These are phyloP conservation scores for Teratosphaeria epicoccoides DNA, from an alignment of 2,329 filamentous ascomycete genomes.

Conservation along the genomic window DNA sequence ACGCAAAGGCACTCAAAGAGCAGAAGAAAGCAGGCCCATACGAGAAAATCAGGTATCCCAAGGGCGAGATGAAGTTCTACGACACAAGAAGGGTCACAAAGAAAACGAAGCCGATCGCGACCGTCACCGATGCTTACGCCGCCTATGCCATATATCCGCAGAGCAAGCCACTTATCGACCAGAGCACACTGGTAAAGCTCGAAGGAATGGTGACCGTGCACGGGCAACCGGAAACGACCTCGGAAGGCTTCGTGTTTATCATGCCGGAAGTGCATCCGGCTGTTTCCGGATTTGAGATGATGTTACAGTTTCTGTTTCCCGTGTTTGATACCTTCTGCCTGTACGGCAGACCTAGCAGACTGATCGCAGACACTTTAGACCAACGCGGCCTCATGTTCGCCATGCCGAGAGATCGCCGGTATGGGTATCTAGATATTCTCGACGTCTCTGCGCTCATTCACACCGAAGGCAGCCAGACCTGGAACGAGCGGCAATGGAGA, in stretches of 20 bases:
- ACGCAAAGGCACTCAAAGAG: constrained; percentile 70
- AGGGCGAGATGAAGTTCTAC: constrained; percentile 90
- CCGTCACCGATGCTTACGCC: constrained; percentile 80
- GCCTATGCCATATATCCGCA: constrained; percentile 95
- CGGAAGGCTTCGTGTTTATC: constrained; percentile 92
- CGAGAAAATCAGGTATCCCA: constrained; percentile 56
- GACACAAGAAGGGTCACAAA: constrained; percentile 84
- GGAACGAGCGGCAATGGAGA: constrained; percentile 85
- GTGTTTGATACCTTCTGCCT: constrained; percentile 86
- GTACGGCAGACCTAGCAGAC: constrained; percentile 76
- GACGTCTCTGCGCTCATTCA: constrained; percentile 75
- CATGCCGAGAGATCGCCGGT: constrained; percentile 78
- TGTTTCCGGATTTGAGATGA: constrained; percentile 88
- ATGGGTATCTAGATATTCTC: constrained; percentile 80
- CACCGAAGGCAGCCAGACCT: constrained; percentile 61
- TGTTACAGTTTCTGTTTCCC: constrained; percentile 84
- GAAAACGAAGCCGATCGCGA: constrained; percentile 80
- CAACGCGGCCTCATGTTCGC: constrained; percentile 93
- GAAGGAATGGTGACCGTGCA: constrained; percentile 87
- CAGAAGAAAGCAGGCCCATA: constrained; percentile 75
- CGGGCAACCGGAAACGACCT: constrained; percentile 61
- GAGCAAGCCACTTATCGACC: constrained; percentile 83
- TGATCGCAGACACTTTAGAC: constrained; percentile 81
- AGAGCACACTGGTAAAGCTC: constrained; percentile 86
- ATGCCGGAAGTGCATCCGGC: constrained; percentile 94